Evolutionary conservation across 768 basidiomycete species (phyloP).

Genomic region (Xanthoconium stramineum): DNA sequence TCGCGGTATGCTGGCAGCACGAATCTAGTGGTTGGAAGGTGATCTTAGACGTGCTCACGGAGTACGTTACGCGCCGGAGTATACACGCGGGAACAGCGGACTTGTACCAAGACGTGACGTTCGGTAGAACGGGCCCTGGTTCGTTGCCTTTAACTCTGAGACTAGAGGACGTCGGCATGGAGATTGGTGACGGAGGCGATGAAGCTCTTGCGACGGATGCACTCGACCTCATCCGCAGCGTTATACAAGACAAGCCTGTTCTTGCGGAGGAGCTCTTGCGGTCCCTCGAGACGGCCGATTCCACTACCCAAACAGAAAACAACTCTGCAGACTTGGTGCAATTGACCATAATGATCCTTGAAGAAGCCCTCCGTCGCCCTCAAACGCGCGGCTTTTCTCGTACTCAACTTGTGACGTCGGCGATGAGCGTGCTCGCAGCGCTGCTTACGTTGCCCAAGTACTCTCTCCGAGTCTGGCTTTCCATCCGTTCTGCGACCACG

Average conservation of each 20-base stretch:
- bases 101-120: constrained; percentile 51
- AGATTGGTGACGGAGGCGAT: constrained; percentile 58
- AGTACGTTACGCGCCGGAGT: constrained; percentile 63
- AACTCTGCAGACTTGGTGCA: constrained; percentile 73
- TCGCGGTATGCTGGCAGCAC: constrained; percentile 77
- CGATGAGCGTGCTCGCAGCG: constrained; percentile 77
- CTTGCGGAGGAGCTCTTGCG: constrained; percentile 66
- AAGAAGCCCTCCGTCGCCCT: constrained; percentile 65
- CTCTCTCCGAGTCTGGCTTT: constrained; percentile 86
- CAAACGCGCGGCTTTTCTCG: constrained; percentile 42
- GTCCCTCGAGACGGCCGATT: constrained; percentile 47
- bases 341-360: constrained; percentile 75
- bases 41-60: constrained; percentile 74
- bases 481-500: constrained; percentile 72
- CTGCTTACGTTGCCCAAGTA: constrained; percentile 70
- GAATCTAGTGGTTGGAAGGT: constrained; percentile 85
- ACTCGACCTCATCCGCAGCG: constrained; percentile 75
- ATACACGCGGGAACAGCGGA: constrained; percentile 37
- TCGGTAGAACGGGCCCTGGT: constrained; percentile 41
- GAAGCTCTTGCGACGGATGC: constrained; percentile 66
- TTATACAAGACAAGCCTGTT: constrained; percentile 66
- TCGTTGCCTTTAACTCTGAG: constrained; percentile 42
- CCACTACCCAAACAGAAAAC: constrained; percentile 43
- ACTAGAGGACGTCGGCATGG: constrained; percentile 71
- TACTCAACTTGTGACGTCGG: constrained; percentile 69